Percentiles rank a stretch among this genome's conserved stretches.
Conservation (phyloP, 352 stramenopile genomes). For the Lagenidium sp. region DNA sequence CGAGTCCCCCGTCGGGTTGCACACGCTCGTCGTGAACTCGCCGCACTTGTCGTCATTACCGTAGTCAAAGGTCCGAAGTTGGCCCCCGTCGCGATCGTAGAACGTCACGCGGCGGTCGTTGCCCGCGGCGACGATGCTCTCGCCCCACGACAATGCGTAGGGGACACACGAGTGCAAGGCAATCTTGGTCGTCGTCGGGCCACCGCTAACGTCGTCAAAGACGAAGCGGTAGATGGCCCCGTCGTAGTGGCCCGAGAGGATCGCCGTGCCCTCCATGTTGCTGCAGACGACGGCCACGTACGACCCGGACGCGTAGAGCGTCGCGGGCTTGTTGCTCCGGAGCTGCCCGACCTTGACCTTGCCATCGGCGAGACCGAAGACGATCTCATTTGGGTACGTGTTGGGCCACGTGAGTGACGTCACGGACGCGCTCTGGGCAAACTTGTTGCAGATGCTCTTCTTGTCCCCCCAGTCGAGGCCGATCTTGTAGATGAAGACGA, state of each 20-base stretch:
- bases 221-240: constrained; percentile 90
- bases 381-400: constrained; percentile 87
- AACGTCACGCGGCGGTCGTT: constrained; percentile 89
- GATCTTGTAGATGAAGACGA: constrained; percentile 96
- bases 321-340: constrained; percentile 88
- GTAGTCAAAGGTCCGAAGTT: constrained; percentile 89
- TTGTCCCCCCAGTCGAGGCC: constrained; percentile 92
- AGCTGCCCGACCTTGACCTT: constrained; percentile 93
- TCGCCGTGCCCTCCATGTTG: constrained; percentile 77
- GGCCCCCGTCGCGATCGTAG: constrained; percentile 84
- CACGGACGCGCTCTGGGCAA: constrained; percentile 73
- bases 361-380: constrained; percentile 92
- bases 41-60: constrained; percentile 69
- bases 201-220: constrained; percentile 83
- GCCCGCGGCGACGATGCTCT: constrained; percentile 85
- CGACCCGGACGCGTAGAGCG: constrained; percentile 79
- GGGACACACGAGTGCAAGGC: constrained; percentile 82
- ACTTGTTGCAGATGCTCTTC: constrained; percentile 97
- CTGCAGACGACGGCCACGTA: constrained; percentile 84
- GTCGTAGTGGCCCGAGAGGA: constrained; percentile 90
- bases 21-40: constrained; percentile 71
- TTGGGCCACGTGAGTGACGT: constrained; percentile 89
- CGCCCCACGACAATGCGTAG: constrained; percentile 88
- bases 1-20: constrained; percentile 89
- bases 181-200: constrained; percentile 81